A percentile compares a stretch with the other conserved stretches of the same genome.
Evolutionary conservation across 1,284 basidiomycete species (phyloP).

Genomic region (Papiliotrema terrestris): DNA sequence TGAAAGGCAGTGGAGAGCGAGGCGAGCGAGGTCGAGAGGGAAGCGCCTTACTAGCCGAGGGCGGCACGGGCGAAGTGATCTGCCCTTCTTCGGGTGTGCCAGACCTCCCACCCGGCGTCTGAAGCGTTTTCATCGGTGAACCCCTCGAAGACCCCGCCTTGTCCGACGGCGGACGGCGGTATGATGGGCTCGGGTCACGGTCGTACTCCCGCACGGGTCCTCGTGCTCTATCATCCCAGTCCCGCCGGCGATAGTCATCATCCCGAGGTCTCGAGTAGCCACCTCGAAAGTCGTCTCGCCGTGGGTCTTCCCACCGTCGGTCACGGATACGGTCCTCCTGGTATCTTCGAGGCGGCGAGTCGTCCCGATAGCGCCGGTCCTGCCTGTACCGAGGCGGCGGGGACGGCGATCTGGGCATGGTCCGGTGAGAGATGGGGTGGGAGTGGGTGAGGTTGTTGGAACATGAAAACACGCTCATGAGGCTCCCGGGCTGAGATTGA

Average conservation of each 20-base stretch:
- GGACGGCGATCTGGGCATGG: neutral
- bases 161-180: neutral
- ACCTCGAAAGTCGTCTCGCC: neutral
- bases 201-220: slow-evolving; percentile 2
- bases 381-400: too few species aligned
- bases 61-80: slow-evolving; percentile 28
- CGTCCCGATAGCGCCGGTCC: slow-evolving; percentile 21
- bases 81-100: slow-evolving; percentile 43
- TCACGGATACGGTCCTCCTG: slow-evolving; percentile 6
- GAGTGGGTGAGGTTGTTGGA: neutral
- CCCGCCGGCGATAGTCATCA: neutral
- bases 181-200: neutral
- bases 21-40: slow-evolving; percentile 17
- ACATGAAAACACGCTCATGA: neutral
- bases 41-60: neutral
- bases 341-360: slow-evolving; percentile 22
- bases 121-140: neutral
- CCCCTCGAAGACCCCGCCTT: neutral
- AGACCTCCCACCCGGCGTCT: slow-evolving; percentile 11
- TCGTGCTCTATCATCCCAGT: neutral
- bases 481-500: neutral
- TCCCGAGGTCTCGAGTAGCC: neutral
- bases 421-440: neutral
- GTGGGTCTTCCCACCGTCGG: slow-evolving; percentile 4
- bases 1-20: neutral